These are phyloP conservation scores for Candida incommunis DNA, from an alignment of 805 yeast genomes.

Conservation along the genomic window DNA sequence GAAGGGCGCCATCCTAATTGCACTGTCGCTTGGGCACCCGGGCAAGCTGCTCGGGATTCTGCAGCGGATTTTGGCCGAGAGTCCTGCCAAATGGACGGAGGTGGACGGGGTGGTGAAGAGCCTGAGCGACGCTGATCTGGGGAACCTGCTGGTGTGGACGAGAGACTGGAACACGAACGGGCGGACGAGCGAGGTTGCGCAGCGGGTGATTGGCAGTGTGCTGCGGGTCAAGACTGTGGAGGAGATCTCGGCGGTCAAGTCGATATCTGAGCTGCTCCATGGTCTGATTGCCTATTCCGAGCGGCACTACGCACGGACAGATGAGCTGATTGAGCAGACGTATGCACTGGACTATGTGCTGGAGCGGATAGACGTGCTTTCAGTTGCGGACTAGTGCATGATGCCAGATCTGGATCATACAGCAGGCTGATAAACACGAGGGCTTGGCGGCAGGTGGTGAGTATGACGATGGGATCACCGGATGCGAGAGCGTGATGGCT, in stretches of 20 bases:
- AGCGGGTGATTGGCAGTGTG: conserved; percentile 55
- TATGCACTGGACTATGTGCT: conserved; percentile 74
- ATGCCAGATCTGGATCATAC: background rate
- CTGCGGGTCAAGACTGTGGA: conserved; percentile 41
- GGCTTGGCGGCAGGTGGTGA: no score
- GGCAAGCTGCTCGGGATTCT: conserved; percentile 46
- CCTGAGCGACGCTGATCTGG: conserved; percentile 46
- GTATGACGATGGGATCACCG: no score
- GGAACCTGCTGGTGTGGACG: conserved; percentile 51
- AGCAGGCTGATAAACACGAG: no score
- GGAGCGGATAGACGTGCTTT: conserved; percentile 34
- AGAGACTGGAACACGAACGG: conserved; percentile 95
- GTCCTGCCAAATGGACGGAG: conserved; percentile 35
- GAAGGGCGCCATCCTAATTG: conserved; percentile 77
- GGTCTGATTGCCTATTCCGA: conserved; percentile 79
- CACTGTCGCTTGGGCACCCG: conserved; percentile 80
- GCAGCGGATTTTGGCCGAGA: conserved; percentile 43
- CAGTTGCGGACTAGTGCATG: background rate
- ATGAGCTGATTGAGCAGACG: conserved; percentile 72
- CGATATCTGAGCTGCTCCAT: conserved; percentile 53
- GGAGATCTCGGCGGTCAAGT: conserved; percentile 47
- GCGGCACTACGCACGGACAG: conserved; percentile 68
- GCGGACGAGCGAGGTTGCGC: conserved; percentile 66
- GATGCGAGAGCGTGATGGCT: no score
- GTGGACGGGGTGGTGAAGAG: conserved; percentile 50